A percentile compares a stretch with the other conserved stretches of the same genome.
Conservation (phyloP, 257 asterid genomes). For the Fraxinus cuspidata region DNA sequence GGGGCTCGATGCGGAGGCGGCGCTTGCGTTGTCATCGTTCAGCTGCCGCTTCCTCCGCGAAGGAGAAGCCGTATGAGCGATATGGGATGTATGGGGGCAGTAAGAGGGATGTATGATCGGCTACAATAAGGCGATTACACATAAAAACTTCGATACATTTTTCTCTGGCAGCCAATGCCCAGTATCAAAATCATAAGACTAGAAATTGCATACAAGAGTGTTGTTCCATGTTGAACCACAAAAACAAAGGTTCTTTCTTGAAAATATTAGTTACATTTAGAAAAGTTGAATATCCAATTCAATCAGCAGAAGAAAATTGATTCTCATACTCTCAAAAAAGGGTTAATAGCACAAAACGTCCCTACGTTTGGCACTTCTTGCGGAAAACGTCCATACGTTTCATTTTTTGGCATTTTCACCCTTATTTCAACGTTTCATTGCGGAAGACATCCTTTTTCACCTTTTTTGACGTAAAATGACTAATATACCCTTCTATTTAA, state of each 20-base stretch:
- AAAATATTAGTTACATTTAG: neutral
- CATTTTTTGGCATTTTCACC: no score
- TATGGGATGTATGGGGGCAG: neutral
- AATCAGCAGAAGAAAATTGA: neutral
- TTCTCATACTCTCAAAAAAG: neutral
- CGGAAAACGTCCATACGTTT: no score
- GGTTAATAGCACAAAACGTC: no score
- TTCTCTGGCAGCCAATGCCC: neutral
- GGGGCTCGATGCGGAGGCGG: slow-evolving; percentile 85
- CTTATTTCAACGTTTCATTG: no score
- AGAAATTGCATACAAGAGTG: neutral
- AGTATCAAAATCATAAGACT: neutral
- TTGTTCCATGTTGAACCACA: neutral
- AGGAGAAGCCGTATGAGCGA: slow-evolving; percentile 60
- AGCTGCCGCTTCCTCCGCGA: slow-evolving; percentile 93
- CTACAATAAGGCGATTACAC: no score
- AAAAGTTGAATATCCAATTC: neutral
- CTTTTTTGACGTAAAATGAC: no score
- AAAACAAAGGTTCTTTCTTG: neutral
- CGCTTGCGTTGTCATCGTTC: slow-evolving; percentile 90
- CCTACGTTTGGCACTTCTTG: no score
- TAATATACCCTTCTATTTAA: no score
- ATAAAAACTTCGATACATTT: no score
- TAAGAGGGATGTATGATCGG: slow-evolving; percentile 5
- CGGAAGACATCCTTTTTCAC: no score